These are phyloP conservation scores for Digitaria exilis DNA, from an alignment of 202 grass and related monocot genomes.

Conservation along the genomic window DNA sequence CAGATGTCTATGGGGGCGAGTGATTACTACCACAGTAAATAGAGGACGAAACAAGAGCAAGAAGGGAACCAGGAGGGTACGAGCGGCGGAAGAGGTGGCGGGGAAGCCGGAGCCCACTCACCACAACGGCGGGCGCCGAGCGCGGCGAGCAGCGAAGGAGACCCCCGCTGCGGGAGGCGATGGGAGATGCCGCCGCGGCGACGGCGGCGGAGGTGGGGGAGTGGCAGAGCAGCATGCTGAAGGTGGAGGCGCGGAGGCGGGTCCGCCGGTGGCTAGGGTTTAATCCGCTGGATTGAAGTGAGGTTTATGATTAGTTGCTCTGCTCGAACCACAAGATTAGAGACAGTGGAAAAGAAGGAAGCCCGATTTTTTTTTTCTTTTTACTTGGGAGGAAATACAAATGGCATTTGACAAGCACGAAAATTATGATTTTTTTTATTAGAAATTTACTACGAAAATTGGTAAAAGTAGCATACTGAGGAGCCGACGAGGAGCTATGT, in stretches of 20 bases:
- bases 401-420: not conserved
- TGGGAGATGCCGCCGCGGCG: constrained; percentile 19
- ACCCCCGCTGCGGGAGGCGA: constrained; percentile 10
- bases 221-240: constrained; percentile 39
- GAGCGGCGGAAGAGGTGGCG: not conserved
- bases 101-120: constrained; percentile 28
- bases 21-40: no score
- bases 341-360: not conserved
- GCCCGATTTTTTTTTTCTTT: not conserved
- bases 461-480: not conserved
- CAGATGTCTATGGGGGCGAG: no score
- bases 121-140: constrained; percentile 35
- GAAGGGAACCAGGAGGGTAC: no score
- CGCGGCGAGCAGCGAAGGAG: constrained; percentile 1
- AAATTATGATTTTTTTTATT: not conserved
- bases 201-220: constrained; percentile 33
- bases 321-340: not conserved
- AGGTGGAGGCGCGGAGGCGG: not conserved
- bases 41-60: not conserved
- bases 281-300: constrained; percentile 14
- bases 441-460: not conserved
- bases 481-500: no score
- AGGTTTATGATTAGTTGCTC: not conserved
- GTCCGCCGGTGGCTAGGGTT: constrained; percentile 50
- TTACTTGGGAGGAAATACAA: not conserved